Evolutionary conservation across 371 early-diverging fungal genomes (phyloP).

Genomic region (Sporodiniella umbellata): DNA sequence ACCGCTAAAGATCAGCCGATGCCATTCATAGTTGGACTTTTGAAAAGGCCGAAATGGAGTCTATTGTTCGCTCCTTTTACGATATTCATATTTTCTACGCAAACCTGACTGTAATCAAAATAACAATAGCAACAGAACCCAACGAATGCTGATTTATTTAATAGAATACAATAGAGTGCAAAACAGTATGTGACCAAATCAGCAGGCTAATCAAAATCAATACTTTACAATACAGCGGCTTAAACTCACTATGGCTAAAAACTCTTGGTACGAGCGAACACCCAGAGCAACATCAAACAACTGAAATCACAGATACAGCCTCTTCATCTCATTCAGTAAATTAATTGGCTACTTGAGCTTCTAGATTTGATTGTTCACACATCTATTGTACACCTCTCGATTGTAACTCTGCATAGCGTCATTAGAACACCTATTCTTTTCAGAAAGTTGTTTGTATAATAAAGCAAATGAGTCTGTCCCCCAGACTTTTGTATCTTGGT

Average conservation of each 20-base stretch:
- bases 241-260: not conserved
- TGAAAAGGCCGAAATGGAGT: constrained; percentile 10
- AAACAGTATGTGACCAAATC: constrained; percentile 5
- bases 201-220: constrained; percentile 7
- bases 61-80: not conserved
- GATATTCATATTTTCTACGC: constrained; percentile 21
- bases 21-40: constrained; percentile 8
- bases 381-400: too few species aligned
- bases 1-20: too few species aligned
- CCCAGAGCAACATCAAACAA: not conserved
- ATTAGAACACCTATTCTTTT: too few species aligned
- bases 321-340: too few species aligned
- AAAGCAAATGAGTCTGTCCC: too few species aligned
- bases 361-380: too few species aligned
- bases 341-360: too few species aligned
- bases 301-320: too few species aligned
- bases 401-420: too few species aligned
- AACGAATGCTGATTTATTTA: not conserved
- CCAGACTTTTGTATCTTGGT: too few species aligned
- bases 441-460: too few species aligned
- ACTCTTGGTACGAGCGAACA: not conserved
- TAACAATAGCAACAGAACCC: not conserved
- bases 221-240: constrained; percentile 9
- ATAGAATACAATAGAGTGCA: constrained; percentile 9
- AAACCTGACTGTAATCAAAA: constrained; percentile 17